Base-by-base conservation (phyloP, 225 moss, liverwort and hornwort species). In the Lunularia cruciata region DNA sequence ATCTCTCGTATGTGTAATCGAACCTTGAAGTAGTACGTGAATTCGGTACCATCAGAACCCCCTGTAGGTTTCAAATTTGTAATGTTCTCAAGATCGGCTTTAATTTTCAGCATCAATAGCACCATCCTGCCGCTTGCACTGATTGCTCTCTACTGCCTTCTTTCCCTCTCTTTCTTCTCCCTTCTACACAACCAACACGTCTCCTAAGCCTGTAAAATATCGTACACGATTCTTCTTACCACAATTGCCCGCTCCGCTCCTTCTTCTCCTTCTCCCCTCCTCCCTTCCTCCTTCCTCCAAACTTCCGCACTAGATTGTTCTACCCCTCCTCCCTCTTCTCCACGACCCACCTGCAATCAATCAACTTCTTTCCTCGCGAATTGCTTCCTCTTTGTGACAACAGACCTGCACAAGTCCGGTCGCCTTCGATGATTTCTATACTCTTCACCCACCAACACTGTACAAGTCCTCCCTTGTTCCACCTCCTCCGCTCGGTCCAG, bases 1-100 rank as follows among this genome's bases (percentile, higher is more conserved):
- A 6, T 8, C 37, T 59, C 9, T 38, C 11, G 15, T 38, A 23
- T 1, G 60, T 11, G 20, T 38, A 20, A 39, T 37, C 39, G 18
- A 48, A 98, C 96, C 98, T 93, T 90, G 78, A 98, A 91, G 77
- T 91, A 93, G 58, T 85, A 98, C 4, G 93, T 87, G 71, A 89
- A 98, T 51, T 98, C 98, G 19, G 85, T 78, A 46, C 89, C 90
- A 87, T 98, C 98, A 57, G 92, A 88, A 28, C 88, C 88, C 11
- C 96, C 92, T 51, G 75, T 85, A 0, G 98, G 87, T 47, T 69
- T 65, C 78, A 98, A 84, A 75, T 91, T 89, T 57, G 98, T 93
- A 75, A 93, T 58, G 57, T 83, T 88, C 72, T 98, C 98, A 22
- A 98, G 87, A 76, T 93, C 93, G 23, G 91, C 93, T 81, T 93